Conservation (phyloP, 164 flowering plant species). For the Cinnamomum micranthum region DNA sequence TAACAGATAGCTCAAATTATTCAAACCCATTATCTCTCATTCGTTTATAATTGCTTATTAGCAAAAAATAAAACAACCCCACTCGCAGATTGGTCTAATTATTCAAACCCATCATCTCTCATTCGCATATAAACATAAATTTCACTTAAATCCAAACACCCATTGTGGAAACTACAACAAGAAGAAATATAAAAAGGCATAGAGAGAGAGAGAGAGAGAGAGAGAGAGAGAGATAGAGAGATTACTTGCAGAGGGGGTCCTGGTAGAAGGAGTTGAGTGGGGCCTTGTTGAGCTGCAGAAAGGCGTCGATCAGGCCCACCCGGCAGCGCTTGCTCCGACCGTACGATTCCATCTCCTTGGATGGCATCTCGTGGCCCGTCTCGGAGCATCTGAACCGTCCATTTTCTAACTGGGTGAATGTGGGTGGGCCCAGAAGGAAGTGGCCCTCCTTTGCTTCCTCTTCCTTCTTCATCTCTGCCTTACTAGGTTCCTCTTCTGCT, state of each 20-base stretch:
- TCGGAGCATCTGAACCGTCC: constrained; percentile 77
- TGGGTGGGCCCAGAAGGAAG: constrained; percentile 64
- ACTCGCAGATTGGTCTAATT: too few species aligned
- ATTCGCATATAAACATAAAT: too few species aligned
- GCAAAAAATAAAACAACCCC: too few species aligned
- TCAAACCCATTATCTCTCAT: too few species aligned
- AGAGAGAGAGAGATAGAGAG: not conserved
- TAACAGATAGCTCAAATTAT: too few species aligned
- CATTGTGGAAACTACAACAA: not conserved
- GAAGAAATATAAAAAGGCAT: not conserved
- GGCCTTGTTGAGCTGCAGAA: constrained; percentile 52
- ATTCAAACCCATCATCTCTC: too few species aligned
- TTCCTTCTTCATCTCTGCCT: not conserved
- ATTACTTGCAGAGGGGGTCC: constrained; percentile 63
- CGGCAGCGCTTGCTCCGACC: constrained; percentile 69
- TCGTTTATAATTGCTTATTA: too few species aligned
- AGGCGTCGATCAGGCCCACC: constrained; percentile 63
- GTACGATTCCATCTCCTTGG: constrained; percentile 58
- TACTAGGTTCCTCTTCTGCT: not conserved
- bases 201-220: not conserved
- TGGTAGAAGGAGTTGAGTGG: constrained; percentile 86
- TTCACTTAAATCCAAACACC: too few species aligned
- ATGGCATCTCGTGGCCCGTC: constrained; percentile 81
- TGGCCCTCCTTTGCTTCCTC: constrained; percentile 45
- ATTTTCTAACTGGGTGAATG: constrained; percentile 56